Evolutionary conservation across 2,329 filamentous ascomycete genomes (phyloP).

Genomic region (Sarocladium brachiariae): DNA sequence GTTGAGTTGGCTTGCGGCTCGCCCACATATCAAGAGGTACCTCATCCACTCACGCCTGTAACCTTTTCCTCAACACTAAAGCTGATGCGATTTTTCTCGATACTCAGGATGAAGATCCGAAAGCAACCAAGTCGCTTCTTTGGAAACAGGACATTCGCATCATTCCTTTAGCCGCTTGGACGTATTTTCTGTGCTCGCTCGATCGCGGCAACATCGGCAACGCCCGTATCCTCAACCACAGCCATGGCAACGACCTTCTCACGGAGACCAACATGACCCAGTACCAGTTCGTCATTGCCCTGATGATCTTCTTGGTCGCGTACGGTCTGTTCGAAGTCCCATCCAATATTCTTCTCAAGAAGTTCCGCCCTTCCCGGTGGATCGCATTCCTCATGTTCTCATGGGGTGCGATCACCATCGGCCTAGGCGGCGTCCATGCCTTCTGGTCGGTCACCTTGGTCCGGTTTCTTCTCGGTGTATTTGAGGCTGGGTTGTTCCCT

Average conservation of each 20-base stretch:
- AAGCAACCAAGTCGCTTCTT: conserved; percentile 8
- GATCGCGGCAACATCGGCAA: conserved; percentile 62
- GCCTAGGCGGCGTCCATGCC: conserved; percentile 56
- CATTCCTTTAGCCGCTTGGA: conserved; percentile 43
- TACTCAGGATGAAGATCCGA: not conserved
- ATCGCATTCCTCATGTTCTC: conserved; percentile 58
- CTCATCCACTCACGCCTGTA: too few species aligned
- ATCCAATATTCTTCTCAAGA: conserved; percentile 60
- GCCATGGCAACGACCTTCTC: conserved; percentile 54
- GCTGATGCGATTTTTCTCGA: too few species aligned
- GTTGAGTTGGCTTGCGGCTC: not conserved
- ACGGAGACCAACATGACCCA: conserved; percentile 54
- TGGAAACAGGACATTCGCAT: conserved; percentile 45
- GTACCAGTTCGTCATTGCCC: conserved; percentile 51
- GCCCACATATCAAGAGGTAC: not conserved
- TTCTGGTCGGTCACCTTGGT: conserved; percentile 59
- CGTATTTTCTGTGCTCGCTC: conserved; percentile 52
- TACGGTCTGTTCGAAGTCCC: conserved; percentile 58
- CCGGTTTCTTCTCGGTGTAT: conserved; percentile 59
- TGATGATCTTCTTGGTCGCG: conserved; percentile 56
- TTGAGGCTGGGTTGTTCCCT: conserved; percentile 66
- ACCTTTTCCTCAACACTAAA: too few species aligned
- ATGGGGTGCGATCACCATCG: conserved; percentile 63
- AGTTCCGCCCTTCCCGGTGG: conserved; percentile 55
- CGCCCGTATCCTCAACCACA: conserved; percentile 58